phyloP scores from a whole-genome alignment of 371 early-diverging fungal genomes.

The Mucor racemosus region DNA sequence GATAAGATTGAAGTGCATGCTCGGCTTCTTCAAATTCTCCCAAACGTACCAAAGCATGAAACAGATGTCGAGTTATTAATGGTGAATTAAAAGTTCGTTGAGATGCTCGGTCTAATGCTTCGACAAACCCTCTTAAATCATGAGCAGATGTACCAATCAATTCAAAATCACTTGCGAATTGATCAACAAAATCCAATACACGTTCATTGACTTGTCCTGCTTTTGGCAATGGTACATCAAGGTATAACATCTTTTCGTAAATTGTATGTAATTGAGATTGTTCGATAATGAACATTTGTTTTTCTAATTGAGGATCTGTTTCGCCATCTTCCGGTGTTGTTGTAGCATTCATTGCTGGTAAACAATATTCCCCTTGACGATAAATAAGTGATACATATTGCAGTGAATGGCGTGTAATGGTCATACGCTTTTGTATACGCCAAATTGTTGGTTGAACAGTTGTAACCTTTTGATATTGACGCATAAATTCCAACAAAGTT shows the following conservation, averaged over 20 bases:
- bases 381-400: constrained; percentile 30
- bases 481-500: constrained; percentile 49
- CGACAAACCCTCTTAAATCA: constrained; percentile 35
- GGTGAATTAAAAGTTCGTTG: constrained; percentile 78
- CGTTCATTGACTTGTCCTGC: constrained; percentile 67
- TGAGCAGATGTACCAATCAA: constrained; percentile 44
- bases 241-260: constrained; percentile 67
- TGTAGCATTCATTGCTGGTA: constrained; percentile 11
- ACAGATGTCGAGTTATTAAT: constrained; percentile 68
- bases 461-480: constrained; percentile 57
- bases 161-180: constrained; percentile 63
- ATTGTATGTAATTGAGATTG: constrained; percentile 39
- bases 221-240: constrained; percentile 62
- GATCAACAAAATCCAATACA: constrained; percentile 68
- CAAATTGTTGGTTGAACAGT: constrained; percentile 47
- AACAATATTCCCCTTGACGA: constrained; percentile 35
- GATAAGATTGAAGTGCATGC: constrained; percentile 68
- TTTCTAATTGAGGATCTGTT: constrained; percentile 6
- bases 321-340: constrained; percentile 6
- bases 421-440: constrained; percentile 53
- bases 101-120: constrained; percentile 64
- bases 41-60: constrained; percentile 56
- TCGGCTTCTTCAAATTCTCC: constrained; percentile 82
- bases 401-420: constrained; percentile 49
- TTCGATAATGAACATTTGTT: constrained; percentile 34